Percentiles rank a stretch among this genome's conserved stretches.
These are phyloP conservation scores for Cercospora sesami DNA, from an alignment of 2,329 filamentous ascomycete genomes.

Conservation along the genomic window DNA sequence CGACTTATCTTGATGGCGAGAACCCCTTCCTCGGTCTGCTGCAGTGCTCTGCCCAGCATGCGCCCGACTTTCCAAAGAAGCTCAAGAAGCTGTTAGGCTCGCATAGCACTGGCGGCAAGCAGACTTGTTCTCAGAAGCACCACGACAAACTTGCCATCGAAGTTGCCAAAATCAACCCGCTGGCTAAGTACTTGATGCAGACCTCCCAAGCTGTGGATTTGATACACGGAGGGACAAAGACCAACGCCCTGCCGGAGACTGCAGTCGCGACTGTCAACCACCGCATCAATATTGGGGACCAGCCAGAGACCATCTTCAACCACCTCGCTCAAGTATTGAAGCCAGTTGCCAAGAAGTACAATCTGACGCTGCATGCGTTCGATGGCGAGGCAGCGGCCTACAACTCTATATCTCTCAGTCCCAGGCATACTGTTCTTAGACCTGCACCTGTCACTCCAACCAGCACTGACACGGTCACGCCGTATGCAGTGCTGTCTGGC, in stretches of 20 bases:
- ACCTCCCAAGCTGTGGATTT: constrained; percentile 59
- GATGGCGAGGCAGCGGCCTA: constrained; percentile 42
- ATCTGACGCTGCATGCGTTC: constrained; percentile 52
- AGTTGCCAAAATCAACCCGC: constrained; percentile 43
- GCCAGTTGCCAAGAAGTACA: constrained; percentile 52
- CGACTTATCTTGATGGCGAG: constrained; percentile 51
- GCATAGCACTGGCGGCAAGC: constrained; percentile 19
- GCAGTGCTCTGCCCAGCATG: constrained; percentile 59
- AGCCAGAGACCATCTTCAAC: constrained; percentile 48
- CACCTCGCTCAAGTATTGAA: constrained; percentile 51
- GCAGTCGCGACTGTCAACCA: constrained; percentile 57
- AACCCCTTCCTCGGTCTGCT: constrained; percentile 60
- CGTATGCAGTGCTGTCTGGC: constrained; percentile 42
- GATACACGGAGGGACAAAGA: constrained; percentile 57
- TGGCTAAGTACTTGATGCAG: constrained; percentile 56
- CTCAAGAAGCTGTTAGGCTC: constrained; percentile 37
- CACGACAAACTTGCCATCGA: constrained; percentile 40
- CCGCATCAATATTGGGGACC: constrained; percentile 58
- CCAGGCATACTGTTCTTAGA: constrained; percentile 31
- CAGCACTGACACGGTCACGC: constrained; percentile 38
- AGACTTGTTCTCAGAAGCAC: constrained; percentile 43
- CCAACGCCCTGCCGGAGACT: constrained; percentile 59
- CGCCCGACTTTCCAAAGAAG: constrained; percentile 48
- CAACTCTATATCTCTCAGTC: constrained; percentile 36
- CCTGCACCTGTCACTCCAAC: constrained; percentile 41